A percentile compares a stretch with the other conserved stretches of the same genome.
These are phyloP conservation scores for Botrytis tulipae DNA, from an alignment of 2,329 filamentous ascomycete species.

Conservation along the genomic window DNA sequence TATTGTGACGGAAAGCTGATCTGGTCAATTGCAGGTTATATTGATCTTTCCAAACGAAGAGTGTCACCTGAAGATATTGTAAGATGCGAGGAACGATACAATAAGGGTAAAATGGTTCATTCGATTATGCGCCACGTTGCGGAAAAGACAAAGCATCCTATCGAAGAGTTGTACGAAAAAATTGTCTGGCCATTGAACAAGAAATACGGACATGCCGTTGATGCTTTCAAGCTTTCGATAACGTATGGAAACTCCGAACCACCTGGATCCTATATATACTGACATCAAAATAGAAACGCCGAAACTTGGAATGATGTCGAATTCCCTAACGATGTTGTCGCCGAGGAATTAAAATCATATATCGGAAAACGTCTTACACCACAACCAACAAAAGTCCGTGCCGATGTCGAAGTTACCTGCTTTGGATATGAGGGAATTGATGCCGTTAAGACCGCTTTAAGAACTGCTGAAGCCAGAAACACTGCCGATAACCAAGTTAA, in stretches of 20 bases:
- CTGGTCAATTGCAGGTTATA: constrained; percentile 63
- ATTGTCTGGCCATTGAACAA: constrained; percentile 98
- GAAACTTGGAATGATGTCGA: constrained; percentile 92
- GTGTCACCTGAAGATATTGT: constrained; percentile 96
- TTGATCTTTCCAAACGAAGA: constrained; percentile 97
- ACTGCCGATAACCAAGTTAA: constrained; percentile 92
- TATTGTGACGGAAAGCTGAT: background rate
- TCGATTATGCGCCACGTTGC: constrained; percentile 98
- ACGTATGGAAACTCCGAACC: constrained; percentile 58
- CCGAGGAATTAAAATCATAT: constrained; percentile 88
- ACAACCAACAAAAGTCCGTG: constrained; percentile 97
- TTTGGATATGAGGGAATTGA: constrained; percentile 98
- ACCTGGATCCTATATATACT: constrained; percentile 14
- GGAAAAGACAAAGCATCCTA: constrained; percentile 92
- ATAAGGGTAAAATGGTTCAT: constrained; percentile 99
- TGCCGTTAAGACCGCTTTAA: constrained; percentile 89
- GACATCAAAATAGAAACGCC: constrained; percentile 64
- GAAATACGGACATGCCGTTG: constrained; percentile 93
- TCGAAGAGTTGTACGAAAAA: constrained; percentile 88
- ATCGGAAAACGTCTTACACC: constrained; percentile 96
- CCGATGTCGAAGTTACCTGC: constrained; percentile 94
- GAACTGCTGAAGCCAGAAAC: constrained; percentile 89
- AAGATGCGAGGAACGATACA: constrained; percentile 98
- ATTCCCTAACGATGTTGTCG: constrained; percentile 82
- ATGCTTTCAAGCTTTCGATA: constrained; percentile 98